phyloP scores from a whole-genome alignment of 495 filamentous ascomycete genomes.

The Trichoderma virens region DNA sequence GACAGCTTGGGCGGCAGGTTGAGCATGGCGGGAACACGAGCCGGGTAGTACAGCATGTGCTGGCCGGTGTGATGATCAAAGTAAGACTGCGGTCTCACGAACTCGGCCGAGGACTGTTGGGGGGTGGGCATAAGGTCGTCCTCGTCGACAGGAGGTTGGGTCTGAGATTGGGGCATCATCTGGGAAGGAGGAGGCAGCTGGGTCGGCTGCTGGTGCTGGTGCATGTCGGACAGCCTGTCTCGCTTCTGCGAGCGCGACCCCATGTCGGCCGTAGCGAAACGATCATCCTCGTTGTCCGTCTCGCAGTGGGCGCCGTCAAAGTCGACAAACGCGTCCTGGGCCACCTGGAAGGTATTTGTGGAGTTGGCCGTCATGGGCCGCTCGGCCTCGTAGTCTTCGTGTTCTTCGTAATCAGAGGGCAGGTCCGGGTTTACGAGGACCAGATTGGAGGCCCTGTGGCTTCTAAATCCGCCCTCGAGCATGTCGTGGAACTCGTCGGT shows the following conservation, averaged over 20 bases:
- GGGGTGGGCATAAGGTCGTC: not conserved
- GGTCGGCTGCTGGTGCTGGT: not conserved
- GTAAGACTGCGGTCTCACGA: conserved; percentile 49
- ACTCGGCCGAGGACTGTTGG: conserved; percentile 17
- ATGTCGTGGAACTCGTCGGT: conserved; percentile 18
- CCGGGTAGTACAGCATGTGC: conserved; percentile 89
- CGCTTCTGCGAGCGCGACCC: conserved; percentile 17
- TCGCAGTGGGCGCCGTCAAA: conserved; percentile 91
- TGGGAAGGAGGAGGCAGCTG: not conserved
- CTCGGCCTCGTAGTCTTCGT: not conserved
- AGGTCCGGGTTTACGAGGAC: conserved; percentile 4
- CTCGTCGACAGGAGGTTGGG: not conserved
- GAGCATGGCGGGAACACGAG: conserved; percentile 85
- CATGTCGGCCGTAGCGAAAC: conserved; percentile 19
- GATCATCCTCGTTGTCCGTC: conserved; percentile 28
- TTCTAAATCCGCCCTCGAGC: conserved; percentile 7
- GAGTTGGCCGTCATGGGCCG: conserved; percentile 40
- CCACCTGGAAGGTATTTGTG: conserved; percentile 61
- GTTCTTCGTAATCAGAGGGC: not conserved
- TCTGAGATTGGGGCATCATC: not conserved
- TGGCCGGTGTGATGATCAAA: conserved; percentile 58
- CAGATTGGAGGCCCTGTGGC: not conserved
- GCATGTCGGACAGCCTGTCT: not conserved
- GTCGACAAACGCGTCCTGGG: conserved; percentile 67
- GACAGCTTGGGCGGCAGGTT: conserved; percentile 87